Percentiles rank a stretch among this genome's conserved stretches.
Conservation (phyloP, 257 asterid genomes). For the Avicennia marina region DNA sequence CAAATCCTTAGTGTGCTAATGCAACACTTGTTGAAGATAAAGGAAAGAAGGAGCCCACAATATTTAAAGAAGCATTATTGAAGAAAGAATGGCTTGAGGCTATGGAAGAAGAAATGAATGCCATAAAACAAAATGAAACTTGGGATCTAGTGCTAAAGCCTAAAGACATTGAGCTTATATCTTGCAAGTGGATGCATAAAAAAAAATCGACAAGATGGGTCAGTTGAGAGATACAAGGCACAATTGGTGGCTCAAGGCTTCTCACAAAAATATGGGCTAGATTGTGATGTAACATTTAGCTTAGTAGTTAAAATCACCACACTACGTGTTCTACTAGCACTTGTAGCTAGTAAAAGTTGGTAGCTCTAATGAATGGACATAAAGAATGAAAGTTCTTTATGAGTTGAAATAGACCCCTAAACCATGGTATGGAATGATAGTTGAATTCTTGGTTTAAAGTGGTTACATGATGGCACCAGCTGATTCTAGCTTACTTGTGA, state of each 20-base stretch:
- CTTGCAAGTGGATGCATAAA: slow-evolving; percentile 15
- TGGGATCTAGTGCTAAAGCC: slow-evolving; percentile 13
- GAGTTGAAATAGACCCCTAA: slow-evolving; percentile 4
- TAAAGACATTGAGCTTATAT: slow-evolving; percentile 8
- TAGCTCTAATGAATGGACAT: slow-evolving; percentile 8
- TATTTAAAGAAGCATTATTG: slow-evolving; percentile 1
- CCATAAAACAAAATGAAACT: slow-evolving; percentile 4
- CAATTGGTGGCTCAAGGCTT: slow-evolving; percentile 9
- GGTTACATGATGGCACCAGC: background rate
- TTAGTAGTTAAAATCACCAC: slow-evolving; percentile 8
- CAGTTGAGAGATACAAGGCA: slow-evolving; percentile 16
- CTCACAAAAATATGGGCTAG: slow-evolving; percentile 17
- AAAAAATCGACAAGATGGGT: slow-evolving; percentile 8
- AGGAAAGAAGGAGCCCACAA: background rate
- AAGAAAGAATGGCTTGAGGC: background rate
- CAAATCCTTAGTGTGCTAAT: slow-evolving; percentile 17
- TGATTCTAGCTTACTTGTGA: background rate
- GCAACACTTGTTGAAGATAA: background rate
- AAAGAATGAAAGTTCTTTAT: slow-evolving; percentile 13
- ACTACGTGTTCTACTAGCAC: slow-evolving; percentile 4
- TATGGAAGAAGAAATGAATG: slow-evolving; percentile 4
- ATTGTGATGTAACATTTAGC: slow-evolving; percentile 19
- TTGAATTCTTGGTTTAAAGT: background rate
- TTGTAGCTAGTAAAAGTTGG: slow-evolving; percentile 8
- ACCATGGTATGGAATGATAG: slow-evolving; percentile 10